These are phyloP conservation scores for Myxozyma sirexii DNA, from an alignment of 805 yeast species.

Conservation along the genomic window DNA sequence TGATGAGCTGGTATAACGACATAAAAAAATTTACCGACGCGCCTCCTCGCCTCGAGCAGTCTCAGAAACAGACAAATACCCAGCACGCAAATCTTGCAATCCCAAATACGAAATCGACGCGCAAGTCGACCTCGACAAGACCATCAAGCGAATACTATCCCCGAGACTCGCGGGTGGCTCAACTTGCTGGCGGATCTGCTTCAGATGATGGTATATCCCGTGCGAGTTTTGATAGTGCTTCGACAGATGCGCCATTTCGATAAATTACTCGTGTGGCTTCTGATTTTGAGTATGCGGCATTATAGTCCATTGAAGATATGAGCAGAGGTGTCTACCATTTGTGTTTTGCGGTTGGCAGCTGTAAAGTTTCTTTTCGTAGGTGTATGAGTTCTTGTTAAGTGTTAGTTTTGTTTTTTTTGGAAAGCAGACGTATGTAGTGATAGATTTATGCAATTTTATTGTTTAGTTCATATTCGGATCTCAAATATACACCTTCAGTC, in stretches of 20 bases:
- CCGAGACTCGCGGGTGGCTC: background rate
- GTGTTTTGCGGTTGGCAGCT: background rate
- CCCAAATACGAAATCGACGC: background rate
- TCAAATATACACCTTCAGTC: background rate
- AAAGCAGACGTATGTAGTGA: background rate
- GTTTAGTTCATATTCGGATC: background rate
- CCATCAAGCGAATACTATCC: conserved; percentile 19
- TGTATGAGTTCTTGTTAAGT: background rate
- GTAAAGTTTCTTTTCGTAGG: background rate
- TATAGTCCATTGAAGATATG: background rate
- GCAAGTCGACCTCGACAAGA: conserved; percentile 7
- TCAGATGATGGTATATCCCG: background rate
- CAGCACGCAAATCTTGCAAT: background rate
- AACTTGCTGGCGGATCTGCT: background rate
- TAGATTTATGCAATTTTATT: background rate
- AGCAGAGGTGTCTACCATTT: background rate
- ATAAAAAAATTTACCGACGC: conserved; percentile 48
- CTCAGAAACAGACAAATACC: background rate
- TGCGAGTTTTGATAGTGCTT: conserved; percentile 1
- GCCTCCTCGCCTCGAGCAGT: background rate
- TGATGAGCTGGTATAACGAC: conserved; percentile 85
- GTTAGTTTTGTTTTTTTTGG: background rate
- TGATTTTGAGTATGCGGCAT: background rate
- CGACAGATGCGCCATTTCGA: conserved; percentile 7
- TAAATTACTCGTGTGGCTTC: background rate